A percentile compares a stretch with the other conserved stretches of the same genome.
phyloP scores from a whole-genome alignment of 2,329 filamentous ascomycete genomes.

The Fusarium lyarnte region DNA sequence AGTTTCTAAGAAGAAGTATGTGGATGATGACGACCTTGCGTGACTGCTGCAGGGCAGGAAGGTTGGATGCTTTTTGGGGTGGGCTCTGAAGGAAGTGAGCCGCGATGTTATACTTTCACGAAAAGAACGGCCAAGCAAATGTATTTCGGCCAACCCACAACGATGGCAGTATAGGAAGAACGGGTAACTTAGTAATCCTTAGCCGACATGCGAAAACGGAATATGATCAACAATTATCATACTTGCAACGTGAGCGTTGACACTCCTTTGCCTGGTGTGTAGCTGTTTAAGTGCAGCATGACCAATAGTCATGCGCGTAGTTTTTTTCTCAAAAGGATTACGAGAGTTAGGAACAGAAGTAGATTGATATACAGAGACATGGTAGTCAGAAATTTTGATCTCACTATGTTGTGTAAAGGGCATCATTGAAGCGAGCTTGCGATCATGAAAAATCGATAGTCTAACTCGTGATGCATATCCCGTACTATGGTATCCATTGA shows the following conservation, averaged over 20 bases:
- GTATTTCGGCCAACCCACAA: background rate
- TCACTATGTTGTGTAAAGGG: background rate
- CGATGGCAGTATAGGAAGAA: conserved; percentile 4
- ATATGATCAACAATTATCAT: background rate
- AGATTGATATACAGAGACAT: background rate
- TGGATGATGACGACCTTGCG: conserved; percentile 10
- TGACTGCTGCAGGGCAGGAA: conserved; percentile 25
- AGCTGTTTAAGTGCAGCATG: background rate
- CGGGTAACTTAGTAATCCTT: conserved; percentile 8
- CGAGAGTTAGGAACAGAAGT: background rate
- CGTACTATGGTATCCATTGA: background rate
- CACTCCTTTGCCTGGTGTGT: background rate
- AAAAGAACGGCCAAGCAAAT: conserved; percentile 3
- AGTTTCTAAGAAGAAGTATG: conserved; percentile 23
- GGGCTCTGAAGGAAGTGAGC: conserved; percentile 26
- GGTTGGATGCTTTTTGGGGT: conserved; percentile 44
- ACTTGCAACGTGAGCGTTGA: background rate
- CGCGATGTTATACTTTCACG: conserved; percentile 5
- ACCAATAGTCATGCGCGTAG: background rate
- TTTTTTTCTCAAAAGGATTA: background rate
- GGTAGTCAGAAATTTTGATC: background rate
- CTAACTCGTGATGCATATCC: background rate
- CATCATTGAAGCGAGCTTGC: background rate
- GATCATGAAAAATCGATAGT: background rate
- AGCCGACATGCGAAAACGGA: conserved; percentile 4